Conservation (phyloP, 1,284 basidiomycete genomes). For the Gomphus bonarii region DNA sequence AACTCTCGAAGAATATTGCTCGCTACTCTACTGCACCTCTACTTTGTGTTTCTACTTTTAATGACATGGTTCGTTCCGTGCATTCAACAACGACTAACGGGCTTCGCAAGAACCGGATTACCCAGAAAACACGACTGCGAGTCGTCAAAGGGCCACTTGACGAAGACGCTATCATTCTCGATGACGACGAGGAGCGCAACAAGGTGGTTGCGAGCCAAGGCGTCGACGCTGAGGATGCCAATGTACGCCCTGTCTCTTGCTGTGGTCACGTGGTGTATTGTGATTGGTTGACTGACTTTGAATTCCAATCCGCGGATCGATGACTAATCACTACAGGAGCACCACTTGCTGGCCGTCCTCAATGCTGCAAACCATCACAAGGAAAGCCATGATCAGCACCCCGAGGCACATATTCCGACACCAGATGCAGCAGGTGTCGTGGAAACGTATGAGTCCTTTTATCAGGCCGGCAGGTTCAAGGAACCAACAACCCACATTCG, state of each 20-base stretch:
- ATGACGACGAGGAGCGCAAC: slow-evolving; percentile 72
- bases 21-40: not conserved
- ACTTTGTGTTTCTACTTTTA: not conserved
- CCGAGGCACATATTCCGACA: slow-evolving; percentile 79
- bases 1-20: not conserved
- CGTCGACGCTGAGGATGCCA: slow-evolving; percentile 82
- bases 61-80: slow-evolving; percentile 5
- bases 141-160: slow-evolving; percentile 74
- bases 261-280: slow-evolving; percentile 30
- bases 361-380: slow-evolving; percentile 58
- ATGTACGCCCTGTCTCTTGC: slow-evolving; percentile 45
- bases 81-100: slow-evolving; percentile 21
- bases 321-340: slow-evolving; percentile 67
- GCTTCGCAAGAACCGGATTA: slow-evolving; percentile 69
- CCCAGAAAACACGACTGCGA: slow-evolving; percentile 83
- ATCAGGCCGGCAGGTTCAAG: slow-evolving; percentile 58
- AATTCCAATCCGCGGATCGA: slow-evolving; percentile 47
- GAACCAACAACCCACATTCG: slow-evolving; percentile 77
- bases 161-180: slow-evolving; percentile 65
- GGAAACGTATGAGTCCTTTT: slow-evolving; percentile 65
- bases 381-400: slow-evolving; percentile 33
- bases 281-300: slow-evolving; percentile 37
- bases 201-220: slow-evolving; percentile 53
- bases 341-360: slow-evolving; percentile 82
- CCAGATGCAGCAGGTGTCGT: slow-evolving; percentile 82